phyloP scores from a whole-genome alignment of 768 basidiomycete species.

The Kwoniella shandongensis region DNA sequence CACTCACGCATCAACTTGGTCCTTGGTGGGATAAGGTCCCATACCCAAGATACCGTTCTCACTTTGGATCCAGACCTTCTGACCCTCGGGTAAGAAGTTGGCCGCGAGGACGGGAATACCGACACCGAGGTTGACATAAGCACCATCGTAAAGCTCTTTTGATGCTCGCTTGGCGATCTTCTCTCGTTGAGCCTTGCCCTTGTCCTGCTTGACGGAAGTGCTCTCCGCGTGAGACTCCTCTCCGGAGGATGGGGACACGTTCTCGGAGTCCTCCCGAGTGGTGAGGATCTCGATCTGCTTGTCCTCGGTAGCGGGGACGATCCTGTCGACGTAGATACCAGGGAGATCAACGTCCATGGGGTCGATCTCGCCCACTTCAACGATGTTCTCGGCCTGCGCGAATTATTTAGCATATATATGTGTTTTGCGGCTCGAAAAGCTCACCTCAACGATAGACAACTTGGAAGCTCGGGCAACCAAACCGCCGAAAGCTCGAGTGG shows the following conservation, averaged over 20 bases:
- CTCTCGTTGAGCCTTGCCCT: conserved; percentile 16
- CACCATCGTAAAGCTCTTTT: conserved; percentile 49
- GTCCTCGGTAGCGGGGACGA: conserved; percentile 46
- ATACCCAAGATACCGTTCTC: conserved; percentile 57
- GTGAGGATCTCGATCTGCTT: conserved; percentile 51
- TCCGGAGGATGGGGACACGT: conserved; percentile 17
- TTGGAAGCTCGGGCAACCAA: conserved; percentile 47
- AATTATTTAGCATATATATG: too few relatives aligned
- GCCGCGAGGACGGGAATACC: conserved; percentile 56
- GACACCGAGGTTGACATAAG: conserved; percentile 55
- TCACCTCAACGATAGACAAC: conserved; percentile 49
- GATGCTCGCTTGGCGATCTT: conserved; percentile 49
- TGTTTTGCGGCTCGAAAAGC: too few relatives aligned
- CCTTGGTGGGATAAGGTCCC: conserved; percentile 55
- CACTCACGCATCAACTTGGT: conserved; percentile 52
- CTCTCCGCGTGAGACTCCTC: conserved; percentile 12
- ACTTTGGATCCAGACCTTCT: conserved; percentile 55
- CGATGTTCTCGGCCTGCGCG: conserved; percentile 49
- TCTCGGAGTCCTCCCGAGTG: conserved; percentile 29
- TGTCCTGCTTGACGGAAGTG: conserved; percentile 1
- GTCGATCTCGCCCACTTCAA: conserved; percentile 48
- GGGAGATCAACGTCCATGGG: conserved; percentile 50
- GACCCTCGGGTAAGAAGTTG: conserved; percentile 51
- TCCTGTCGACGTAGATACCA: conserved; percentile 51
- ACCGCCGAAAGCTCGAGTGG: conserved; percentile 46